A percentile compares a stretch with the other conserved stretches of the same genome.
Conservation (phyloP, 2,329 filamentous ascomycete genomes). For the Leptographium lundbergii region DNA sequence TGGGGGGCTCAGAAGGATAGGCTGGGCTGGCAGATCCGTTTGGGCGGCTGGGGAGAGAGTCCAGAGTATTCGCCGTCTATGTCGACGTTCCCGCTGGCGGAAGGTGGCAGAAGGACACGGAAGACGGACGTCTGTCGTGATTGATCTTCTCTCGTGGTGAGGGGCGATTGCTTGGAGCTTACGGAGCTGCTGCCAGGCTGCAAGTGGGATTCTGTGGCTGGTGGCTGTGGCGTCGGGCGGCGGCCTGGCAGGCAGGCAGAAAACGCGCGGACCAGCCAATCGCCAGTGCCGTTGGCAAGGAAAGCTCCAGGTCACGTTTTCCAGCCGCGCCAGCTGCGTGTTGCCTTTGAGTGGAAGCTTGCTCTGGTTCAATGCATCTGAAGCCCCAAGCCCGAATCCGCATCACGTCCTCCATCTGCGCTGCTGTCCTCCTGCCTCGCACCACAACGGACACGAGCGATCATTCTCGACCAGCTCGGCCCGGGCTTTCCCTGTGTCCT, state of each 20-base stretch:
- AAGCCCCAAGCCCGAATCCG: not conserved
- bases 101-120: constrained; percentile 7
- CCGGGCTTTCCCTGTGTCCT: too few relatives aligned
- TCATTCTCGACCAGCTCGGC: too few relatives aligned
- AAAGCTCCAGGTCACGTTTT: constrained; percentile 12
- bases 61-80: constrained; percentile 8
- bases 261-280: constrained; percentile 4
- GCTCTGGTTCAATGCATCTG: not conserved
- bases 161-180: not conserved
- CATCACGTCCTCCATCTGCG: not conserved
- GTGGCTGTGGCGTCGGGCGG: not conserved
- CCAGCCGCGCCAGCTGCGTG: constrained; percentile 22
- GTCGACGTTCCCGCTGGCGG: constrained; percentile 1
- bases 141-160: not conserved
- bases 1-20: not conserved
- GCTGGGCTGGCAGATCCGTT: not conserved
- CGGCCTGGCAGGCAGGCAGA: not conserved
- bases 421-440: not conserved
- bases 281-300: not conserved
- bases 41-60: not conserved
- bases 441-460: too few relatives aligned
- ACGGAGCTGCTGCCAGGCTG: too few relatives aligned
- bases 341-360: constrained; percentile 17
- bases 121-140: not conserved
- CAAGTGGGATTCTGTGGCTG: not conserved